Percentiles rank a stretch among this genome's conserved stretches.
Evolutionary conservation across 805 yeast species (phyloP).

Genomic region (Teunomyces cretensis): DNA sequence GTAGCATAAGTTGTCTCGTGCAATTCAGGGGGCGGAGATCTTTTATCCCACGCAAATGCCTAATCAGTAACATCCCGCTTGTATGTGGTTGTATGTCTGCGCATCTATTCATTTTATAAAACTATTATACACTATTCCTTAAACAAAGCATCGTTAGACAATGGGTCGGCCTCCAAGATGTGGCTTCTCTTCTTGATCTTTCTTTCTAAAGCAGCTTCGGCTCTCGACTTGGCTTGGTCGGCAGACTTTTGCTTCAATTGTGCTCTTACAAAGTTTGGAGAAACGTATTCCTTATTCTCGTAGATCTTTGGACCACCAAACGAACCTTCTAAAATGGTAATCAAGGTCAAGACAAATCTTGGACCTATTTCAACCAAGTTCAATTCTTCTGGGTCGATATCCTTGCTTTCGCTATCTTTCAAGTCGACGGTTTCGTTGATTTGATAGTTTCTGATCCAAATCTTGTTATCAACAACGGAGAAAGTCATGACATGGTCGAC

Average conservation of each 20-base stretch:
- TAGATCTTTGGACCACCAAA: conserved; percentile 97
- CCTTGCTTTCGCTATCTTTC: conserved; percentile 50
- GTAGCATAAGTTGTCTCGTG: too few species aligned
- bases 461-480: conserved; percentile 85
- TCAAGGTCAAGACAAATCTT: conserved; percentile 87
- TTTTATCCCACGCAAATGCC: not conserved
- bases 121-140: conserved; percentile 32
- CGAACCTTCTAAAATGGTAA: conserved; percentile 91
- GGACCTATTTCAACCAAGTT: conserved; percentile 95
- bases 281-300: conserved; percentile 94
- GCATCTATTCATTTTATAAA: conserved; percentile 8
- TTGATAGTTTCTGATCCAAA: conserved; percentile 96
- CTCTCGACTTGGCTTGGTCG: conserved; percentile 70
- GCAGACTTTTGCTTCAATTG: conserved; percentile 81
- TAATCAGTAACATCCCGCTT: not conserved
- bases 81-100: not conserved
- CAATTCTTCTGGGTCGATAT: conserved; percentile 52
- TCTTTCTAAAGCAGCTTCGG: conserved; percentile 74
- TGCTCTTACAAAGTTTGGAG: conserved; percentile 93
- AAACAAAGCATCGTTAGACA: conserved; percentile 75
- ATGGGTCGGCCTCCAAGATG: conserved; percentile 76
- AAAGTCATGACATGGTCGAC: conserved; percentile 94
- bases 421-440: conserved; percentile 66
- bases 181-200: conserved; percentile 75
- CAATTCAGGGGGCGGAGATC: not conserved